Evolutionary conservation across 2,329 filamentous ascomycete genomes (phyloP), one percentile per base, ranked within the genome.

Genomic region (Berkeleyomyces basicola): DNA sequence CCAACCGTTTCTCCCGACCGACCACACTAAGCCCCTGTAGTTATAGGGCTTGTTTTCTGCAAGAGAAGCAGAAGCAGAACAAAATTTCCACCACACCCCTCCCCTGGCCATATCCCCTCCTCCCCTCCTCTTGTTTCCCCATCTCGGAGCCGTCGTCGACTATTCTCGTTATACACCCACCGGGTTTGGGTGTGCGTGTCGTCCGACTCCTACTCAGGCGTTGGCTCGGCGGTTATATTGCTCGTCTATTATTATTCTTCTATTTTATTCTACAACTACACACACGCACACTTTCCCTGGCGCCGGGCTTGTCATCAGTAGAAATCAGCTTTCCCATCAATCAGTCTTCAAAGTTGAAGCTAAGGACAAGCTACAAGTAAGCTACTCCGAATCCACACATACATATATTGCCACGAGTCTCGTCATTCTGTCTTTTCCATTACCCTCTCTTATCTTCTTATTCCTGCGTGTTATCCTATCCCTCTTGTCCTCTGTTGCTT

Each of bases 181-280:
- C 47, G 33, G 7, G 16, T 31, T 51, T 31, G 47, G 10, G 10
- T 31, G 47, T 31, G 66, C 81, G 82, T 70, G 75, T 82, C 68
- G 14, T 43, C 33, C 16, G 16, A 7, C 44, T 47, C 10, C n/a
- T 51, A 31, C 47, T 51, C 31, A 33, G 16, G 14, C 47, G 47
- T 33, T 51, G 47, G 47, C 47, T 51, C 23, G 47, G 47, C 31
- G 47, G 14, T 36, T 36, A 10, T 31, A 31, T 51, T 40, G 55
- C 9, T 14, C 16, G 11, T 49, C 6, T 49, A 39, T 37, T 31
- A 11, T 43, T 58, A 43, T 44, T 31, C 9, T 37, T 58, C 16
- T 58, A 16, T 36, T 42, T 58, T 6, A 11, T 31, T 46, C 42
- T 59, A 23, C 23, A 23, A 23, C 23, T 23, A 23, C 23, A 23